These are phyloP conservation scores for Gastrodia elata DNA, from an alignment of 106 monocot species.

Conservation along the genomic window DNA sequence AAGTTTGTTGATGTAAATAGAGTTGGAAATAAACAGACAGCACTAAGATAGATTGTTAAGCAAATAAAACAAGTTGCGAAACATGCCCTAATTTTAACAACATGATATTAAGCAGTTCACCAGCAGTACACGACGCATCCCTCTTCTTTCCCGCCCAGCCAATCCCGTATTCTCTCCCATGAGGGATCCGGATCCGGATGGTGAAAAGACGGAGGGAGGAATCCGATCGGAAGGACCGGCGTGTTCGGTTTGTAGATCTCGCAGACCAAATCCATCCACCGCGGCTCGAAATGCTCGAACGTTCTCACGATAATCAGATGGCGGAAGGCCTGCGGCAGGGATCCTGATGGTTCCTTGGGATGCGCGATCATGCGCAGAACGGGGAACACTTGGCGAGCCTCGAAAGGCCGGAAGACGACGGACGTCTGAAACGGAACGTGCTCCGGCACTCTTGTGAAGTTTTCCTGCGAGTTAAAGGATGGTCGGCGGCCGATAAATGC, in stretches of 20 bases:
- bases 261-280: constrained; percentile 10
- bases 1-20: no score
- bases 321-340: background rate
- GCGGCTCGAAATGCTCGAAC: constrained; percentile 16
- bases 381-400: background rate
- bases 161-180: constrained; percentile 5
- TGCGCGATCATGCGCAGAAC: background rate
- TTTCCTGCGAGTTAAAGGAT: constrained; percentile 7
- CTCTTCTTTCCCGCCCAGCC: constrained; percentile 12
- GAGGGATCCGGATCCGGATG: background rate
- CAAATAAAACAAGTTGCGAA: no score
- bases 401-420: constrained; percentile 9
- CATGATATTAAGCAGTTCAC: no score
- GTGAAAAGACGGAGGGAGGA: constrained; percentile 12
- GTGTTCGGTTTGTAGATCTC: background rate
- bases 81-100: no score
- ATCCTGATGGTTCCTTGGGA: background rate
- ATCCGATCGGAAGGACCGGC: constrained; percentile 7
- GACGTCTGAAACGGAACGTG: constrained; percentile 12
- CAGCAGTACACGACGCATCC: constrained; percentile 20
- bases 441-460: constrained; percentile 5
- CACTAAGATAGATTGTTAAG: no score
- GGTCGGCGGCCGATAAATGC: background rate
- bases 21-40: no score
- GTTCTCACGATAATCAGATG: constrained; percentile 11